Evolutionary conservation across 2,329 filamentous ascomycete genomes (phyloP).

Genomic region (Fusarium newnesense): DNA sequence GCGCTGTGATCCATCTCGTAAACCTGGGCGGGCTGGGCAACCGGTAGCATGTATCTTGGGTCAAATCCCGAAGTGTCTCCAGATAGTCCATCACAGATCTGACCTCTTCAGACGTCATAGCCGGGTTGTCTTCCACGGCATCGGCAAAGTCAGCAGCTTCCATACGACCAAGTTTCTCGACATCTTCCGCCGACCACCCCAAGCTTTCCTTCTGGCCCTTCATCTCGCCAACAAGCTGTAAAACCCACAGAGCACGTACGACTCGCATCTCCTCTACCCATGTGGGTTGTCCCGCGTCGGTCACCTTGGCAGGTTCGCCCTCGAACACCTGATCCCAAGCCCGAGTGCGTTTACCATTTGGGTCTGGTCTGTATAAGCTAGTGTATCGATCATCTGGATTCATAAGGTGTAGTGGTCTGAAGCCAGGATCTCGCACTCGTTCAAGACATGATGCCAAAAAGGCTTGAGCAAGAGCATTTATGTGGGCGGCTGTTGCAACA

Average conservation of each 20-base stretch:
- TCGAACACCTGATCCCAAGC: constrained; percentile 19
- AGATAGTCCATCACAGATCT: constrained; percentile 19
- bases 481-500: constrained; percentile 29
- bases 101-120: constrained; percentile 2
- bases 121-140: background rate
- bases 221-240: constrained; percentile 30
- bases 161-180: background rate
- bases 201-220: background rate
- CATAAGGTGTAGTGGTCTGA: constrained; percentile 17
- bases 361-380: background rate
- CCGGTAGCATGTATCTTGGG: constrained; percentile 5
- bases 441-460: constrained; percentile 33
- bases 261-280: constrained; percentile 41
- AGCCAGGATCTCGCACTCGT: constrained; percentile 21
- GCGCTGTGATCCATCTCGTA: constrained; percentile 14
- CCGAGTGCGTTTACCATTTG: background rate
- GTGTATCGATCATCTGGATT: background rate
- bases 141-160: background rate
- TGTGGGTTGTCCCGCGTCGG: constrained; percentile 24
- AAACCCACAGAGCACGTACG: constrained; percentile 31
- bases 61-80: background rate
- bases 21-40: background rate
- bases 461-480: constrained; percentile 29
- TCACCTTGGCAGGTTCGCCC: constrained; percentile 7
- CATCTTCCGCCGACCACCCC: background rate